These are phyloP conservation scores for Leersia perrieri DNA, from an alignment of 176 grass and related monocot species.

Conservation along the genomic window DNA sequence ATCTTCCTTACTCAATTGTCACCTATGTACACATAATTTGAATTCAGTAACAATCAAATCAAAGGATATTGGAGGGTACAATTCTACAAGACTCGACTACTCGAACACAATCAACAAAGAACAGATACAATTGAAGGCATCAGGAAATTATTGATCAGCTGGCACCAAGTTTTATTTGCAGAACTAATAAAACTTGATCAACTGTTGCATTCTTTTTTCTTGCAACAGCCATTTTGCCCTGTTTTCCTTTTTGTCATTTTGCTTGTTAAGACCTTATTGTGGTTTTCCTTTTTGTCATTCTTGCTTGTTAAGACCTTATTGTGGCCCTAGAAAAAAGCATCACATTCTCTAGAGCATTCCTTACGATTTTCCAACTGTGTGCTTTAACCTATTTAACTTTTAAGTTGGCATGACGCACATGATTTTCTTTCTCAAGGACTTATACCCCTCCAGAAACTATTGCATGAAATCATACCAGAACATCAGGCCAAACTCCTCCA, in stretches of 20 bases:
- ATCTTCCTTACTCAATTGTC: not conserved
- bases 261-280: not conserved
- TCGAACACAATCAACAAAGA: not conserved
- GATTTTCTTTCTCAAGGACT: not conserved
- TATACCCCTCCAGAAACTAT: not conserved
- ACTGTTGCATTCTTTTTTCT: not conserved
- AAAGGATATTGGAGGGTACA: not conserved
- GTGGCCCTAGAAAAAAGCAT: not conserved
- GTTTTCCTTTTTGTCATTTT: not conserved
- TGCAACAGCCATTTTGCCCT: not conserved
- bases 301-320: not conserved
- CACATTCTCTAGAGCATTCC: not conserved
- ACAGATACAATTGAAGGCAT: not conserved
- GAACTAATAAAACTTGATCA: not conserved
- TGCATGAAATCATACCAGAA: not conserved
- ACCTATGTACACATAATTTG: not conserved
- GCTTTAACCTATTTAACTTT: not conserved
- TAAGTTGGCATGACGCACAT: not conserved
- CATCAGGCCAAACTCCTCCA: not conserved
- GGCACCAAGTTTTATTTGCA: not conserved
- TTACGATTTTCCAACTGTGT: not conserved
- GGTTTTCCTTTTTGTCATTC: not conserved
- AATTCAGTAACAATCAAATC: not conserved
- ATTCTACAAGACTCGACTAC: not conserved
- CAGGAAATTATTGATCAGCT: not conserved